Evolutionary conservation across 75 land plant species (phyloP).

Genomic region (Ceratopteris richardii): DNA sequence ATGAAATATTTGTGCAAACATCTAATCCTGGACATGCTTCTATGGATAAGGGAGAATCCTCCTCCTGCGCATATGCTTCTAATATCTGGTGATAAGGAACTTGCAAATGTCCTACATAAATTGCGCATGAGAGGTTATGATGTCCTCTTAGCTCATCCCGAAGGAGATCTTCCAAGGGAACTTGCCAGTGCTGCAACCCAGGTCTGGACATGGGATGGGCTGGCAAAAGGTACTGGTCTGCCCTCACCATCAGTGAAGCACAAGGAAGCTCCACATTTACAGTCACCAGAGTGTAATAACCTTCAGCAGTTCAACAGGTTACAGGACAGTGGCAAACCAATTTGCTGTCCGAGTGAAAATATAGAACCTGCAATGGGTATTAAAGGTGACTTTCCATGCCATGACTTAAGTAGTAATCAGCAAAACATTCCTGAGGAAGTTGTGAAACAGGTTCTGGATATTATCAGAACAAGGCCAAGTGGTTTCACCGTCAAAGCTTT

Average conservation of each 20-base stretch:
- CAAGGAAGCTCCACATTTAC: background rate
- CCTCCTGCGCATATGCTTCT: constrained; percentile 78
- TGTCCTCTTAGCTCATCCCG: constrained; percentile 50
- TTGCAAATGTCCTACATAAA: constrained; percentile 55
- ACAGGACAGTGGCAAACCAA: background rate
- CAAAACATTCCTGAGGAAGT: constrained; percentile 31
- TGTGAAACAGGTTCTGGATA: constrained; percentile 20
- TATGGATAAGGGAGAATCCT: constrained; percentile 64
- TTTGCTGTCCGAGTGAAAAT: too few relatives aligned
- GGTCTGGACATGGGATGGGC: constrained; percentile 60
- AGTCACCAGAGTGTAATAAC: background rate
- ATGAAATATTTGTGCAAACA: background rate
- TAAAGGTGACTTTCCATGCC: too few relatives aligned
- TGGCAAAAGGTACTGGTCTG: constrained; percentile 39
- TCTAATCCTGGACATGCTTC: constrained; percentile 51
- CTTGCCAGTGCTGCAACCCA: constrained; percentile 68
- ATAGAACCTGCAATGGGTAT: background rate
- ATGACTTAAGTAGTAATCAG: constrained; percentile 15
- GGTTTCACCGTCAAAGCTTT: constrained; percentile 32
- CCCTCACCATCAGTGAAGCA: background rate
- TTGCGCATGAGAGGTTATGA: constrained; percentile 79
- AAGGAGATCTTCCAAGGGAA: constrained; percentile 26
- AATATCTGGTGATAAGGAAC: constrained; percentile 73
- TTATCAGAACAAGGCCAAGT: constrained; percentile 32
- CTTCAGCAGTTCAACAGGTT: background rate